Conservation (phyloP, 2,329 filamentous ascomycete genomes). For the Bipolaris zeicola region DNA sequence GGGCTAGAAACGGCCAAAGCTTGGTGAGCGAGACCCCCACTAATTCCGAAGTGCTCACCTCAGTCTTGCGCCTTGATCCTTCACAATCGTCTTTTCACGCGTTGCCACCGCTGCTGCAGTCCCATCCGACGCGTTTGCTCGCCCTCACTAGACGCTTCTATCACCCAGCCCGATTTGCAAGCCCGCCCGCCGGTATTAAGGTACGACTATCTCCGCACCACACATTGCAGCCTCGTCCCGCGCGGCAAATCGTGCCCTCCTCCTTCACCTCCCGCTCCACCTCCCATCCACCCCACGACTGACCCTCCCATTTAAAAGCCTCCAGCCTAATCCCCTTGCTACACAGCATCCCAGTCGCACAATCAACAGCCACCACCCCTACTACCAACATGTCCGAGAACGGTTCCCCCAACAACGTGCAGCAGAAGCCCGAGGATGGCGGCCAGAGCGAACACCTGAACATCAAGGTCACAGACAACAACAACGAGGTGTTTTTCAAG, state of each 20-base stretch:
- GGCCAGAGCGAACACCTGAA: slow-evolving; percentile 82
- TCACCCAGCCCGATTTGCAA: slow-evolving; percentile 19
- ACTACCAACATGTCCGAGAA: slow-evolving; percentile 50
- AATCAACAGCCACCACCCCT: neutral
- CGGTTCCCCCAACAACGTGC: slow-evolving; percentile 47
- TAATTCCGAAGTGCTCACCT: slow-evolving; percentile 34
- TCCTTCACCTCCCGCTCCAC: slow-evolving; percentile 26
- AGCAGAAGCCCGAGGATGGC: slow-evolving; percentile 53
- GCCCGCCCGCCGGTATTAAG: slow-evolving; percentile 18
- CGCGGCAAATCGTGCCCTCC: slow-evolving; percentile 14
- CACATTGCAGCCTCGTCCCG: slow-evolving; percentile 29
- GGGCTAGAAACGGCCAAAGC: slow-evolving; percentile 27
- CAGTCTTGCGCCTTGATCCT: slow-evolving; percentile 26
- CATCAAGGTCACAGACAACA: slow-evolving; percentile 99
- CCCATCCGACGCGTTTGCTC: slow-evolving; percentile 24
- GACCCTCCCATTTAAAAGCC: slow-evolving; percentile 12
- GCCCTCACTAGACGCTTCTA: slow-evolving; percentile 10
- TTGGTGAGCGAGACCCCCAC: slow-evolving; percentile 37
- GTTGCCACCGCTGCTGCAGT: slow-evolving; percentile 34
- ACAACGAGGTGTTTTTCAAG: slow-evolving; percentile 99
- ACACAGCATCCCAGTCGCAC: too few relatives aligned
- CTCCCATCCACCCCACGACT: slow-evolving; percentile 22
- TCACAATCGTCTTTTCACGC: slow-evolving; percentile 19
- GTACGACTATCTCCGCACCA: slow-evolving; percentile 24
- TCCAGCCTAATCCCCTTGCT: neutral